A percentile compares a stretch with the other conserved stretches of the same genome.
Evolutionary conservation across 2,329 filamentous ascomycete genomes (phyloP).

Genomic region (Cercospora nicotianae): DNA sequence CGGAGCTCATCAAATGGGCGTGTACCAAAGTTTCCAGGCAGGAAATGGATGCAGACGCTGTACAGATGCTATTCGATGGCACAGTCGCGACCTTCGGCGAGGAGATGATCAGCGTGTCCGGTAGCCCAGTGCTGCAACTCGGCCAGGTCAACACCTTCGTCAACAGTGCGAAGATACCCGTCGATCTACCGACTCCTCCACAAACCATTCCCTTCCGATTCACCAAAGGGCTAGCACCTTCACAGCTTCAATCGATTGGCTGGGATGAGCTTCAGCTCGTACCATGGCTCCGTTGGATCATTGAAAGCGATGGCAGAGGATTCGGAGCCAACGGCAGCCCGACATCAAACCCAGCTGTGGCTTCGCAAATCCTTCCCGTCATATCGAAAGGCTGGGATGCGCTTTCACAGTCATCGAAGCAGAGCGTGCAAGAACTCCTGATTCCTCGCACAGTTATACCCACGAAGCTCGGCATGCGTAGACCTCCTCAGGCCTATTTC

Average conservation of each 20-base stretch:
- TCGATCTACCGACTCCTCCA: conserved; percentile 76
- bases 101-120: conserved; percentile 52
- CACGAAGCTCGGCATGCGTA: conserved; percentile 86
- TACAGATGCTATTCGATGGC: conserved; percentile 72
- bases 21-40: conserved; percentile 68
- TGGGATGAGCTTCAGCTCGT: conserved; percentile 85
- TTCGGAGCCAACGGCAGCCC: conserved; percentile 67
- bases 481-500: conserved; percentile 85
- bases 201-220: conserved; percentile 83
- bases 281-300: conserved; percentile 79
- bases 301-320: conserved; percentile 64
- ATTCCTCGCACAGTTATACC: conserved; percentile 74
- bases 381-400: conserved; percentile 89
- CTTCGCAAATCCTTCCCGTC: conserved; percentile 72
- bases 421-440: conserved; percentile 64
- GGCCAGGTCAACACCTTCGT: conserved; percentile 74
- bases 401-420: conserved; percentile 66
- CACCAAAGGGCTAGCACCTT: conserved; percentile 65
- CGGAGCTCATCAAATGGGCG: conserved; percentile 82
- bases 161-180: conserved; percentile 73
- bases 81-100: conserved; percentile 68
- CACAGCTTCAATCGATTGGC: conserved; percentile 74
- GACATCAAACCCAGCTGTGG: conserved; percentile 70
- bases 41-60: conserved; percentile 68
- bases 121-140: conserved; percentile 73